Percentiles rank a stretch among this genome's conserved stretches.
These are phyloP conservation scores for Fusarium pseudoanthophilum DNA, from an alignment of 2,329 filamentous ascomycete genomes.

Conservation along the genomic window DNA sequence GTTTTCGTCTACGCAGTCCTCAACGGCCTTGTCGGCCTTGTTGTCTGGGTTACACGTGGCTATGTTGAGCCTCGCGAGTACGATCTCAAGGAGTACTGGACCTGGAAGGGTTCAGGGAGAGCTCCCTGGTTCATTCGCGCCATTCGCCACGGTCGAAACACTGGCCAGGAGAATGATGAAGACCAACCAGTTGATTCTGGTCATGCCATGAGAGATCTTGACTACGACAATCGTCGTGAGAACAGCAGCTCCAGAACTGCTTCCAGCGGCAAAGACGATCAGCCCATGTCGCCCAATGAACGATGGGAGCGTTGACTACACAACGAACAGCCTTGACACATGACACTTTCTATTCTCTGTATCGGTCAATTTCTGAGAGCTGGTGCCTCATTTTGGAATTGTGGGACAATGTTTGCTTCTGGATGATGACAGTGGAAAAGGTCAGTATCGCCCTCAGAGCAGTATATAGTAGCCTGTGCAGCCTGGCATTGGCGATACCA, in stretches of 20 bases:
- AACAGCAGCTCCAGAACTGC: constrained; percentile 29
- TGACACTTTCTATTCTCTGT: constrained; percentile 18
- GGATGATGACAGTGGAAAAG: not conserved
- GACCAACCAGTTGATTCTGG: constrained; percentile 18
- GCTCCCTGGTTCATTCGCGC: constrained; percentile 61
- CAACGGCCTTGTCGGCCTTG: constrained; percentile 59
- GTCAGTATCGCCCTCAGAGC: not conserved
- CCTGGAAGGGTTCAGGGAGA: constrained; percentile 60
- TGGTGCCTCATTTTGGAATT: constrained; percentile 23
- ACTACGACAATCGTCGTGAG: constrained; percentile 12
- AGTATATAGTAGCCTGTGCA: not conserved
- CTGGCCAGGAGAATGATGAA: not conserved
- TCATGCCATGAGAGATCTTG: constrained; percentile 20
- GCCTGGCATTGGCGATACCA: not conserved
- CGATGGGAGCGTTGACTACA: constrained; percentile 29
- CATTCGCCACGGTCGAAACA: constrained; percentile 34
- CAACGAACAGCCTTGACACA: not conserved
- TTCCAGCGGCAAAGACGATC: constrained; percentile 44
- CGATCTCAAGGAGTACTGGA: constrained; percentile 67
- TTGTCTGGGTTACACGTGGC: constrained; percentile 57
- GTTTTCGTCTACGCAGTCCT: constrained; percentile 65
- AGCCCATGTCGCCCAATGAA: constrained; percentile 26
- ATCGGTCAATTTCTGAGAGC: constrained; percentile 7
- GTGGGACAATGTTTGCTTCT: constrained; percentile 20
- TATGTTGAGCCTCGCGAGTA: constrained; percentile 61